Base-by-base conservation (phyloP, 805 yeast genomes). In the Sugiyamaella marilandica region DNA sequence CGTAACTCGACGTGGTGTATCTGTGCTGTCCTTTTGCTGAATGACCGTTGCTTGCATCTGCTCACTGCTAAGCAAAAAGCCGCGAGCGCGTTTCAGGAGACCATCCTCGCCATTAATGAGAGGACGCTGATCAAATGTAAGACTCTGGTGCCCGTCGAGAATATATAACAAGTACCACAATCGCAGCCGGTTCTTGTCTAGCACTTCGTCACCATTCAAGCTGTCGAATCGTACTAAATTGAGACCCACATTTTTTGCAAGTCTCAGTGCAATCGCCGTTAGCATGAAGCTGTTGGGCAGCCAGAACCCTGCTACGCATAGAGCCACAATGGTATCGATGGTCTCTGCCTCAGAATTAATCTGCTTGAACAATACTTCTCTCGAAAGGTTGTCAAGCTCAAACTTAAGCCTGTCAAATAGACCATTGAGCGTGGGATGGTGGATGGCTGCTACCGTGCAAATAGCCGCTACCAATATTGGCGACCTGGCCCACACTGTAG, bases 271-370 rank as follows among this genome's bases (percentile, higher is more conserved):
- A 45, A 83, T 62, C 0, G 87, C 85, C 1, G 85, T 80, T 59
- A 82, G 81, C 78, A 81, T 74, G 60, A 81, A 85, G 14, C 80
- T 76, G 55, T 83, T 77, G 18, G 83, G 77, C 45, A 83, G 73
- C 88, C 88, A 84, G 60, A 83, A 81, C 45, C 86, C 83, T 57
- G 85, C 82, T 24, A 83, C 74, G 41, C 83, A 76, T 36, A 84
- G 69, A 0, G 85, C 86, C 18, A 83, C 70, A n/a, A 83, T 79
- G 0, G 83, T 79, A 62, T 82, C 77, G 80, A 79, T 80, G 0
- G 80, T 79, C 49, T 80, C 82, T 0, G 64, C 55, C 55, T 77
- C 82, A 31, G 54, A 41, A 8, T 36, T 35, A 31, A 56, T 45
- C 19, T 34, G 36, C 62, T 72, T 33, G 54, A 57, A 45, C 65